These are phyloP conservation scores for Solanum clarkiae DNA, from an alignment of 257 asterid species.

Conservation along the genomic window DNA sequence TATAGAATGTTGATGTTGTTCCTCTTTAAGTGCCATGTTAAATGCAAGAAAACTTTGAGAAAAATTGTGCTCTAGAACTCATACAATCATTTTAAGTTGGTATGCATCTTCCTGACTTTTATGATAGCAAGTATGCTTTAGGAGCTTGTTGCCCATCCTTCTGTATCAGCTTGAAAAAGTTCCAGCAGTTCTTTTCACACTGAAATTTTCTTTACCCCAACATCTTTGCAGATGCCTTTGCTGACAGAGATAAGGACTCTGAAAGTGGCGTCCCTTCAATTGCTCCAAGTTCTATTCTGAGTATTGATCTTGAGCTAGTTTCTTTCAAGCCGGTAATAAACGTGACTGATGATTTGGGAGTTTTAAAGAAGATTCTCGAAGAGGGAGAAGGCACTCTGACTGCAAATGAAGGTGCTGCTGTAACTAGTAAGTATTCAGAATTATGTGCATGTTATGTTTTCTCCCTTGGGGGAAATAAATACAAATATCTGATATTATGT, in stretches of 20 bases:
- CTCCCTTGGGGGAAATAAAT: not conserved
- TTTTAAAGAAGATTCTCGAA: slow-evolving; percentile 46
- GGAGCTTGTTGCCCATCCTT: not conserved
- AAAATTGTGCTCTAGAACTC: not conserved
- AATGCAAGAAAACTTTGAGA: not conserved
- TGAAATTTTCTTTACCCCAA: not conserved
- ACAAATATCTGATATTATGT: not conserved
- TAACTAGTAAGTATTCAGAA: slow-evolving; percentile 36
- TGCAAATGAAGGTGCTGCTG: slow-evolving; percentile 61
- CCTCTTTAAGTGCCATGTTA: not conserved
- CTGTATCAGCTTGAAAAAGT: not conserved
- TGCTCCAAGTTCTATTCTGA: slow-evolving; percentile 34
- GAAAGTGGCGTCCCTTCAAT: slow-evolving; percentile 16
- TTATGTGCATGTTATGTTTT: not conserved
- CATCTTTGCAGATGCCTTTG: slow-evolving; percentile 47
- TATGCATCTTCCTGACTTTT: not conserved
- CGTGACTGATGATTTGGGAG: slow-evolving; percentile 47
- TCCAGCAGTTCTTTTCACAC: not conserved
- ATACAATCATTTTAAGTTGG: not conserved
- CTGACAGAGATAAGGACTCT: slow-evolving; percentile 17
- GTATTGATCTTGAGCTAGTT: slow-evolving; percentile 34
- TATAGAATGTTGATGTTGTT: not conserved
- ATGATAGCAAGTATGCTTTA: not conserved
- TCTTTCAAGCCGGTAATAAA: slow-evolving; percentile 45
- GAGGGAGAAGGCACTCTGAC: slow-evolving; percentile 53